Base-by-base conservation (phyloP, 2,329 filamentous ascomycete species). In the Trichoderma simmonsii region DNA sequence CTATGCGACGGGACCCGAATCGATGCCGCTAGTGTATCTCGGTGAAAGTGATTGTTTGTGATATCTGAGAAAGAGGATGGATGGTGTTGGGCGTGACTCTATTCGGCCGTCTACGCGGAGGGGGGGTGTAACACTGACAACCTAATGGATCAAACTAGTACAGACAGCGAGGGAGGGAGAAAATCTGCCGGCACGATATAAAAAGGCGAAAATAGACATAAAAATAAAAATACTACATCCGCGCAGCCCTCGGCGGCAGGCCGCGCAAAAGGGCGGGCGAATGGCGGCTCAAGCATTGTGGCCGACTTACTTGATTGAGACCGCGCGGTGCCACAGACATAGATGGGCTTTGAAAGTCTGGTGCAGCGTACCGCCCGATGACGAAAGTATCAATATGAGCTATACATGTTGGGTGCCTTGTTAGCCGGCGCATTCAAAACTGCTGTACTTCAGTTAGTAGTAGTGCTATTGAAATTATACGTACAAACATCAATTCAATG, bases 11-110 rank as follows among this genome's bases (percentile, higher is more conserved):
- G 28, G 62, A n/a, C 12, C 43, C 43, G 34, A 36, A 30, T 36
- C 48, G 63, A 32, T 51, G 63, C 63, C 48, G 34, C 64, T 68
- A 60, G 54, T 39, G 65, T 12, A 51, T 30, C 61, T 43, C 62
- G 62, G 43, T 34, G 62, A 65, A n/a, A 24, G 54, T 59, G 65
- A 60, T 60, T 68, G 65, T 43, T 43, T 60, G 65, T 43, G 65
- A 68, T 59, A 28, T 59, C 14, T 43, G 65, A 67, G 64, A 15
- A 24, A 56, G 18, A 59, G 54, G 12, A 34, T 32, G 54, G 12
- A 34, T 32, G 51, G 65, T 59, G 65, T 68, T 60, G 65, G 62
- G 65, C 54, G 54, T 36, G 34, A 43, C 48, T 54, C 34, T 36
- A 32, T 59, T 6, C 8, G 6, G 34, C 34, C 21, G 32, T 14